A percentile compares a stretch with the other conserved stretches of the same genome.
Evolutionary conservation across 106 monocot species (phyloP).

Genomic region (Dioscorea alata): DNA sequence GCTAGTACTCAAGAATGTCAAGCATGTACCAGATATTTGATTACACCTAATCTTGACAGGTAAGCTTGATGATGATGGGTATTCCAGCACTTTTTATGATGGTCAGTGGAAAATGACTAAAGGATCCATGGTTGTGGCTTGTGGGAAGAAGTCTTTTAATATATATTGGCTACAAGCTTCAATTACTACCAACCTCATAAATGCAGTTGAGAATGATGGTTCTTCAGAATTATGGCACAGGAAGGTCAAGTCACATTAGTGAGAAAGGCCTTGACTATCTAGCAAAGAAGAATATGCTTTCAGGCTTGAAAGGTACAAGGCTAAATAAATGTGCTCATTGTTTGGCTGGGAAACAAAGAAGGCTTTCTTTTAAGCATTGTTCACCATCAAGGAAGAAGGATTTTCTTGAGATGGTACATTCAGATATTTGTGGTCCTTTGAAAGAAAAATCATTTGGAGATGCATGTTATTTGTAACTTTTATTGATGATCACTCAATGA

Average conservation of each 20-base stretch:
- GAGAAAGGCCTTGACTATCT: neutral
- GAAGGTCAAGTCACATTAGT: neutral
- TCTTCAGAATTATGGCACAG: too few species aligned
- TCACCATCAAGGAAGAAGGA: neutral
- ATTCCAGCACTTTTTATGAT: too few species aligned
- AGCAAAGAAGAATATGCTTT: neutral
- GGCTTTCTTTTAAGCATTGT: neutral
- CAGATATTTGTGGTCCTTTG: conserved; percentile 10
- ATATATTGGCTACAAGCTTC: too few species aligned
- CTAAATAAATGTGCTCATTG: neutral
- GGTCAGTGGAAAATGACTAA: too few species aligned
- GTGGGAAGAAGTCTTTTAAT: too few species aligned
- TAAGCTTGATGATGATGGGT: too few species aligned
- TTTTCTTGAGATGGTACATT: conserved; percentile 1
- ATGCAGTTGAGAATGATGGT: too few species aligned
- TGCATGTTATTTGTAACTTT: conserved; percentile 4
- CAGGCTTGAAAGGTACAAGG: neutral
- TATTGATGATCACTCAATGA: conserved; percentile 3
- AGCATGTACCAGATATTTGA: too few species aligned
- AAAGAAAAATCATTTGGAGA: neutral
- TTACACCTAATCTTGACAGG: too few species aligned
- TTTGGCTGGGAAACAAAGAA: neutral
- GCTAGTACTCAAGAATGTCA: too few species aligned
- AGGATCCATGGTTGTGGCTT: too few species aligned
- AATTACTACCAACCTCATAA: too few species aligned